A percentile compares a stretch with the other conserved stretches of the same genome.
Conservation (phyloP, 495 filamentous ascomycete species). For the Aspergillus affinis region DNA sequence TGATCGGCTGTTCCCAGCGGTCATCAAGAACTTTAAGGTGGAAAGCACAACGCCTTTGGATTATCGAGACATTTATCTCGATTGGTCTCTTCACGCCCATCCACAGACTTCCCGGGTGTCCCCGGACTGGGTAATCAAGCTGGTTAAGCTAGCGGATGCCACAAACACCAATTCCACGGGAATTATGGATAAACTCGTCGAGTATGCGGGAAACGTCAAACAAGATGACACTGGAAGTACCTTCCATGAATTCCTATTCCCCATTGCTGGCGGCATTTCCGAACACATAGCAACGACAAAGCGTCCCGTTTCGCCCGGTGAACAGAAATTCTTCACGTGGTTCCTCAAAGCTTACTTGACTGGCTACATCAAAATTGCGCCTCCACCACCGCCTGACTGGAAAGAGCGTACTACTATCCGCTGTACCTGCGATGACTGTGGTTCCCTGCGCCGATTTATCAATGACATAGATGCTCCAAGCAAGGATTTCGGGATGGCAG, state of each 20-base stretch:
- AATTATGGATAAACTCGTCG: conserved; percentile 9
- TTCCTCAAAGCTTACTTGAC: neutral
- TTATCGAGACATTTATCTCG: neutral
- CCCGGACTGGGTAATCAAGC: neutral
- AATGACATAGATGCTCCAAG: neutral
- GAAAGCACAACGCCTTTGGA: neutral
- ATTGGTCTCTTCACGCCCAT: neutral
- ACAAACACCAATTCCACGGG: conserved; percentile 21
- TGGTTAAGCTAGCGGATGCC: conserved; percentile 8
- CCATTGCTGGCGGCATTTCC: conserved; percentile 4
- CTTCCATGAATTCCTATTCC: conserved; percentile 8
- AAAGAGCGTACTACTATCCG: neutral
- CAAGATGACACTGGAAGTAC: neutral
- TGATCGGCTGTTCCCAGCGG: neutral
- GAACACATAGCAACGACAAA: conserved; percentile 3
- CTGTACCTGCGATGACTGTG: conserved; percentile 7
- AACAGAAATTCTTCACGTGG: conserved; percentile 1
- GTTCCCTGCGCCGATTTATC: conserved; percentile 1
- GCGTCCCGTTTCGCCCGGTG: neutral
- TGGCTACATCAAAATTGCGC: conserved; percentile 4
- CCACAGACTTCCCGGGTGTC: neutral
- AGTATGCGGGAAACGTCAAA: conserved; percentile 1
- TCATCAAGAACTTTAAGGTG: conserved; percentile 3
- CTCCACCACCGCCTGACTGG: conserved; percentile 4
- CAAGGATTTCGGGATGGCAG: conserved; percentile 5